Percentiles rank a stretch among this genome's conserved stretches.
phyloP scores from a whole-genome alignment of 176 grass and related monocot species.

The Zea luxurians region DNA sequence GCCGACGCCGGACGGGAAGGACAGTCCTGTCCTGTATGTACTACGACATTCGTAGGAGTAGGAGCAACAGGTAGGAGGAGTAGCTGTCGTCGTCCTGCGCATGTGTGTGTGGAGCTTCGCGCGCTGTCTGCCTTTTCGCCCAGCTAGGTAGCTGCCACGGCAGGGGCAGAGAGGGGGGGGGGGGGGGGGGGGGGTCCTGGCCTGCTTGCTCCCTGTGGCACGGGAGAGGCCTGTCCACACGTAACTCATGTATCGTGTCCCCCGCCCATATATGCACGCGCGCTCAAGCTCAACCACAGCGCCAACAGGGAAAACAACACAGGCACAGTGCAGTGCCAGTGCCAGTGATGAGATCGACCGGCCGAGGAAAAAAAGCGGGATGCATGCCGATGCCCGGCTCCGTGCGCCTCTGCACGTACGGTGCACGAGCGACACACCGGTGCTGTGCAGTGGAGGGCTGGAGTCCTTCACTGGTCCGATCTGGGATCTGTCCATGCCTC shows the following conservation, averaged over 20 bases:
- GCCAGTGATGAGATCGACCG: neutral
- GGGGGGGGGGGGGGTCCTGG: neutral
- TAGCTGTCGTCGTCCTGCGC: neutral
- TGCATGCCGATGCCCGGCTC: neutral
- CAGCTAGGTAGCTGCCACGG: neutral
- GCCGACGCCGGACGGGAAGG: slow-evolving; percentile 43
- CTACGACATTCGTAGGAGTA: slow-evolving; percentile 26
- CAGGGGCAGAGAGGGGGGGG: neutral
- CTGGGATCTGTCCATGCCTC: neutral
- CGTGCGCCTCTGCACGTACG: neutral
- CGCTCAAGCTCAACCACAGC: slow-evolving; percentile 21
- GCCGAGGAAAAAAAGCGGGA: slow-evolving; percentile 13
- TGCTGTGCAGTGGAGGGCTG: neutral
- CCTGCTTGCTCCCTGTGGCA: slow-evolving; percentile 39
- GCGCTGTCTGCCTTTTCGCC: neutral
- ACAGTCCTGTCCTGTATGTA: slow-evolving; percentile 14
- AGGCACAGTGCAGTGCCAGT: neutral
- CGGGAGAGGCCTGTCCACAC: slow-evolving; percentile 44
- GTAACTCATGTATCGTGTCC: slow-evolving; percentile 44
- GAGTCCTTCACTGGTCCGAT: too few relatives aligned
- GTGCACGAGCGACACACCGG: neutral
- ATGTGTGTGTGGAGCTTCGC: neutral
- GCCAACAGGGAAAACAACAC: neutral
- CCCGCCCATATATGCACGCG: neutral
- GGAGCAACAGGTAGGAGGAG: neutral